Percentiles rank a stretch among this genome's conserved stretches.
Conservation (phyloP, 192 early-diverging fungal species). For the Gaertneriomyces semiglobifer region DNA sequence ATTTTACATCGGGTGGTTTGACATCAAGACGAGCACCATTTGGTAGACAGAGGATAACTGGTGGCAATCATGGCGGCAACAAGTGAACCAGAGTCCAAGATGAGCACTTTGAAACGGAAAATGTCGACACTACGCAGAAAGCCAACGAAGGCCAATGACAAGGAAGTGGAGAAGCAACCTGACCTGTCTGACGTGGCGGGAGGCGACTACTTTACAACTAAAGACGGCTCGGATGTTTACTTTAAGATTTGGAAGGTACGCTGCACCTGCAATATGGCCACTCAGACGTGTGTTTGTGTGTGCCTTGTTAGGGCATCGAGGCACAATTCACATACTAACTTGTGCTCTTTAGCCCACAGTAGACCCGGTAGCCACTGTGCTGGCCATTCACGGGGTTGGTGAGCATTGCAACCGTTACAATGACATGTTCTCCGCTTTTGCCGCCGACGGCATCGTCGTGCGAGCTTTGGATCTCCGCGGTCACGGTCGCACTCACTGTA, state of each 20-base stretch:
- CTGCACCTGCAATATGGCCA: neutral
- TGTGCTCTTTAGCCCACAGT: conserved; percentile 9
- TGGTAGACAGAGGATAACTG: too few relatives aligned
- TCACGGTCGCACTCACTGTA: conserved; percentile 56
- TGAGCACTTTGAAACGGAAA: conserved; percentile 4
- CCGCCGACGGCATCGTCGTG: conserved; percentile 50
- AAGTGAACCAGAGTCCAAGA: too few relatives aligned
- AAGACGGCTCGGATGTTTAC: neutral
- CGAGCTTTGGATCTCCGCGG: conserved; percentile 61
- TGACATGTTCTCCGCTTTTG: conserved; percentile 54
- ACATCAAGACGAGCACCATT: too few relatives aligned
- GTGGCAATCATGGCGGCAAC: too few relatives aligned
- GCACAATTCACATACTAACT: too few relatives aligned
- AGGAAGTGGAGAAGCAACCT: neutral
- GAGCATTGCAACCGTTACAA: conserved; percentile 59
- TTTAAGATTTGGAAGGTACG: conserved; percentile 6
- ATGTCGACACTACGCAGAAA: conserved; percentile 13
- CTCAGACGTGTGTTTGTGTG: neutral
- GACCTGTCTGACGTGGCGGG: conserved; percentile 4
- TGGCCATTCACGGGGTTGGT: conserved; percentile 52
- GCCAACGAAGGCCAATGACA: too few relatives aligned
- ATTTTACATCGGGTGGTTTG: too few relatives aligned
- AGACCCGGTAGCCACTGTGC: conserved; percentile 46
- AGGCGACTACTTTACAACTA: neutral
- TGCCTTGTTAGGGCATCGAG: too few relatives aligned